Evolutionary conservation across 768 basidiomycete genomes (phyloP), one percentile per base, ranked within the genome.

Genomic region (Naganishia vishniacii): DNA sequence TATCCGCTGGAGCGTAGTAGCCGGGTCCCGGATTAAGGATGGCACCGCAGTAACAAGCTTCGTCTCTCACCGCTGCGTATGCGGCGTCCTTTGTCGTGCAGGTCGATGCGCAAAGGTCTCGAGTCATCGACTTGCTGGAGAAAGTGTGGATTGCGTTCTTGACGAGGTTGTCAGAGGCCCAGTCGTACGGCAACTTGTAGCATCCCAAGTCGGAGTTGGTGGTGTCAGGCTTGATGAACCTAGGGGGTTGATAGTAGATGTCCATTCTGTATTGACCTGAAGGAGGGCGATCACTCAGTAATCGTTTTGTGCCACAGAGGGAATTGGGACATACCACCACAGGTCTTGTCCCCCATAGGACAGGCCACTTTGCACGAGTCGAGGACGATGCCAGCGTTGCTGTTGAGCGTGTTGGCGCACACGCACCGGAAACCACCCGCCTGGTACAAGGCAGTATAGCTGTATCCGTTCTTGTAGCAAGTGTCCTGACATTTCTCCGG

Each of bases 21-120:
- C 64, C 64, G 13, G 68, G 25, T 16, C 64, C 67, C 3, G 58
- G 45, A 3, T 20, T 59, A 46, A 66, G 61, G 15, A 13, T 42
- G 4, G 45, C 34, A 11, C 64, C 59, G 31, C 64, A 65, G 26
- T 60, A 60, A 34, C 64, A 65, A 61, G 71, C 68, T 16, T 62
- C 64, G 11, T 71, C 58, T 46, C 65, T 68, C 56, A 62, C 61
- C 25, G 61, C 63, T 41, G 75, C 68, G 71, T 70, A 73, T 23
- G 66, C 69, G 25, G 68, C 49, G 48, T 66, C 67, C 20, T 61
- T 44, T 46, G 68, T 37, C 48, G 60, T 56, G 49, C 75, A 76
- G 63, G 72, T 71, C 7, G 3, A 11, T 31, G 37, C 26, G 25
- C 61, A 62, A 25, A 47, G 41, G 15, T 62, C 31, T 3, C 37